Percentiles rank a stretch among this genome's conserved stretches.
Evolutionary conservation across 495 filamentous ascomycete genomes (phyloP).

Genomic region (Neurospora hispaniola): DNA sequence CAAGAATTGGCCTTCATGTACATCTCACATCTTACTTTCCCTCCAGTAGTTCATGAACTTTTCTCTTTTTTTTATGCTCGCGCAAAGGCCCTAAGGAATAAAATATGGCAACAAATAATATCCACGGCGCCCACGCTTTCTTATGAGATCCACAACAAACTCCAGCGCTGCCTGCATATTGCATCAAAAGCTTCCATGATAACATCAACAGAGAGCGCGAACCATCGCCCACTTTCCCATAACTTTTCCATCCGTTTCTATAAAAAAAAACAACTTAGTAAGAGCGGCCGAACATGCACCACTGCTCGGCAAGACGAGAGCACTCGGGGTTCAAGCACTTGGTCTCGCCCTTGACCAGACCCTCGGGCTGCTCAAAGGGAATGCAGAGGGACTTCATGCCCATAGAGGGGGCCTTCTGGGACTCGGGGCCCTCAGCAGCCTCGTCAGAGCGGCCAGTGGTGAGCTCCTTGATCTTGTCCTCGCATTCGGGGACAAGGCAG

Average conservation of each 20-base stretch:
- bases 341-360: constrained; percentile 64
- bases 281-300: constrained; percentile 76
- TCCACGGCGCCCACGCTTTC: neutral
- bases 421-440: constrained; percentile 53
- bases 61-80: neutral
- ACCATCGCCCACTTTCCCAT: neutral
- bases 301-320: constrained; percentile 56
- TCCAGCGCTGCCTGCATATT: neutral
- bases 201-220: neutral
- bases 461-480: constrained; percentile 87
- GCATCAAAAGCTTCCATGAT: neutral
- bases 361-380: constrained; percentile 89
- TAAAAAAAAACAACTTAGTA: constrained; percentile 25
- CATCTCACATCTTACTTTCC: neutral
- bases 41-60: neutral
- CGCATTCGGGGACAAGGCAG: constrained; percentile 72
- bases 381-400: constrained; percentile 96
- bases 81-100: neutral
- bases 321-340: constrained; percentile 89
- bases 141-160: neutral
- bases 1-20: neutral
- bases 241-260: neutral
- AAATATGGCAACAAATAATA: neutral
- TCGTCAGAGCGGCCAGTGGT: constrained; percentile 63
- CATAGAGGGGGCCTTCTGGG: constrained; percentile 80